Percentiles rank a stretch among this genome's conserved stretches.
phyloP scores from a whole-genome alignment of 805 yeast species.

The Lachancea dasiensis region DNA sequence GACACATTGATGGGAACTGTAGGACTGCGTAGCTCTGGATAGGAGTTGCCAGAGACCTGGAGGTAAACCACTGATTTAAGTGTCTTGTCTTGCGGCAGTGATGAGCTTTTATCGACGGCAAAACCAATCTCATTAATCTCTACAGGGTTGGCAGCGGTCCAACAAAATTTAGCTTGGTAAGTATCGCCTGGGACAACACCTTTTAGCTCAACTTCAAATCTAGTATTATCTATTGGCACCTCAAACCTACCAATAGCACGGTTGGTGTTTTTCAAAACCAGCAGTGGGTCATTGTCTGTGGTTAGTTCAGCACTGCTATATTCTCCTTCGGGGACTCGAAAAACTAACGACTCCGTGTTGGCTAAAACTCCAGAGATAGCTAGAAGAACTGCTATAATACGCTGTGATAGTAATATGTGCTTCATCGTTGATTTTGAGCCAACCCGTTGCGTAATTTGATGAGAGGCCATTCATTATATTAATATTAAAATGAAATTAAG shows the following conservation, averaged over 20 bases:
- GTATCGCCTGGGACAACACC: constrained; percentile 14
- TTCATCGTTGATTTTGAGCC: not conserved
- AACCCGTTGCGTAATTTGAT: too few species aligned
- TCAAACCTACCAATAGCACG: constrained; percentile 6
- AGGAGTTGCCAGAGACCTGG: constrained; percentile 15
- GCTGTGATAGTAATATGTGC: not conserved
- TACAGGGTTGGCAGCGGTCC: constrained; percentile 30
- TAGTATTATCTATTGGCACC: constrained; percentile 3
- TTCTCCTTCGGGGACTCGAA: constrained; percentile 14
- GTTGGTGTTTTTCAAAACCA: constrained; percentile 8
- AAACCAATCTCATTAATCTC: constrained; percentile 13
- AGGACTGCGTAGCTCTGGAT: constrained; percentile 14
- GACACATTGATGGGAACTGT: constrained; percentile 20
- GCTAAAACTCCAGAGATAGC: constrained; percentile 6
- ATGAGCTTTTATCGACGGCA: constrained; percentile 11
- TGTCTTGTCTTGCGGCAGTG: constrained; percentile 9
- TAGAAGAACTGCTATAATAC: not conserved
- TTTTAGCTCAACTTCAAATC: constrained; percentile 14
- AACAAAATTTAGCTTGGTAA: constrained; percentile 26
- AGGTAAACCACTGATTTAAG: constrained; percentile 15
- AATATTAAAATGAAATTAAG: too few species aligned
- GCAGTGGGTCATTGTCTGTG: not conserved
- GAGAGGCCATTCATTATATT: not conserved
- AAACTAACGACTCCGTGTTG: constrained; percentile 18
- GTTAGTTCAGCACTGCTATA: not conserved